Percentiles rank a stretch among this genome's conserved stretches.
phyloP scores from a whole-genome alignment of 2,329 filamentous ascomycete genomes.

The Fusarium globosum region DNA sequence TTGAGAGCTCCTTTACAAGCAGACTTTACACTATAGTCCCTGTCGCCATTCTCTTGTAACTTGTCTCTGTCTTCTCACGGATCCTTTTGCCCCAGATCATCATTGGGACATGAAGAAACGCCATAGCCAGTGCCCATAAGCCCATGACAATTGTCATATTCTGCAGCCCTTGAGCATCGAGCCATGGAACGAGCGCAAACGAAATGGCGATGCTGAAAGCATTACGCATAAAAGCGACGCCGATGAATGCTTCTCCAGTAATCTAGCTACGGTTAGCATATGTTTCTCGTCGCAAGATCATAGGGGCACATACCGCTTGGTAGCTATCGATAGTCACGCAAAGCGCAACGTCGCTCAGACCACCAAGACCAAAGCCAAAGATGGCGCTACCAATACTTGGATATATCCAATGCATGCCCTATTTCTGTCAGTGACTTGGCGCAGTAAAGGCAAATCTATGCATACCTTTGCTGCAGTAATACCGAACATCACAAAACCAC shows the following conservation, averaged over 20 bases:
- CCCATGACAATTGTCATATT: constrained; percentile 30
- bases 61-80: constrained; percentile 9
- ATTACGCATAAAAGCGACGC: constrained; percentile 18
- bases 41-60: constrained; percentile 14
- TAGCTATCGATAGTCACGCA: constrained; percentile 51
- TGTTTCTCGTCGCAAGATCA: fast-evolving
- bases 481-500: constrained; percentile 53
- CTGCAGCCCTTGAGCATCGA: constrained; percentile 19
- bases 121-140: constrained; percentile 7
- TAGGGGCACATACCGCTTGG: constrained; percentile 1
- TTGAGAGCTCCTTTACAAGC: fast-evolving
- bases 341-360: constrained; percentile 48
- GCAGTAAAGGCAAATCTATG: neutral
- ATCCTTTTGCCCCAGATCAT: constrained; percentile 22
- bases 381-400: constrained; percentile 49
- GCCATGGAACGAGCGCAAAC: constrained; percentile 25
- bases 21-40: neutral
- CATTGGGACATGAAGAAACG: constrained; percentile 14
- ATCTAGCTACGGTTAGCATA: neutral
- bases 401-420: constrained; percentile 55
- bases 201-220: constrained; percentile 28
- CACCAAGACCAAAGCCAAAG: constrained; percentile 50
- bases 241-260: constrained; percentile 24
- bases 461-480: constrained; percentile 47
- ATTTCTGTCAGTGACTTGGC: neutral